phyloP scores from a whole-genome alignment of 371 early-diverging fungal species.

The Mucor piriformis region DNA sequence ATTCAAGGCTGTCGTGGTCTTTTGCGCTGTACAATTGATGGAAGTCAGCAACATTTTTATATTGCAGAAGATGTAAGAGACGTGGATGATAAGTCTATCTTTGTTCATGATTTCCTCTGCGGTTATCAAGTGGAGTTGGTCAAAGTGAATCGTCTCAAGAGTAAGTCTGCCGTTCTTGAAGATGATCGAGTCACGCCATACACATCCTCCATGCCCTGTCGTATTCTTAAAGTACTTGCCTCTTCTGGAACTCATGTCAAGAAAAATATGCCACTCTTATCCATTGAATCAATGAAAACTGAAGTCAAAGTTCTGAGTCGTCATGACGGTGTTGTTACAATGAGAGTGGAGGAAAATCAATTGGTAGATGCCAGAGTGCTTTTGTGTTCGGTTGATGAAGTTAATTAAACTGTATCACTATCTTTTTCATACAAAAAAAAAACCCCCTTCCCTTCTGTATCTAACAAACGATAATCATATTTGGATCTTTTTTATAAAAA shows the following conservation, averaged over 20 bases:
- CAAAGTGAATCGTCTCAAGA: conserved; percentile 55
- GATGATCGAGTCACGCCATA: conserved; percentile 66
- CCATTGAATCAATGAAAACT: conserved; percentile 81
- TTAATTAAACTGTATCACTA: conserved; percentile 17
- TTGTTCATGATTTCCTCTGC: conserved; percentile 59
- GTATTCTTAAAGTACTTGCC: conserved; percentile 61
- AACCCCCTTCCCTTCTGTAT: too few species aligned
- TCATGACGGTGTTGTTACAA: conserved; percentile 62
- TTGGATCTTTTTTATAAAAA: too few species aligned
- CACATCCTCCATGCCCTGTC: conserved; percentile 78
- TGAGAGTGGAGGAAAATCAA: conserved; percentile 68
- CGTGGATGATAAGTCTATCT: conserved; percentile 50
- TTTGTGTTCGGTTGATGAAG: conserved; percentile 60
- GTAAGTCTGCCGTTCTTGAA: conserved; percentile 42
- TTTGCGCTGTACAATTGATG: conserved; percentile 57
- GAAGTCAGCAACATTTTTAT: conserved; percentile 57
- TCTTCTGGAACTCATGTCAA: conserved; percentile 60
- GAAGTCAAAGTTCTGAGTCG: conserved; percentile 68
- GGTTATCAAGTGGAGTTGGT: conserved; percentile 54
- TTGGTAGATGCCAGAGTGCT: conserved; percentile 70
- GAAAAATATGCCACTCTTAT: conserved; percentile 65
- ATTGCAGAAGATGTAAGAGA: conserved; percentile 52
- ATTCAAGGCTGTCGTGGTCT: conserved; percentile 42
- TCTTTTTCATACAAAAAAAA: too few species aligned
- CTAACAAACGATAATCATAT: too few species aligned